These are phyloP conservation scores for Millerago galiae DNA, from an alignment of 805 yeast species.

Conservation along the genomic window DNA sequence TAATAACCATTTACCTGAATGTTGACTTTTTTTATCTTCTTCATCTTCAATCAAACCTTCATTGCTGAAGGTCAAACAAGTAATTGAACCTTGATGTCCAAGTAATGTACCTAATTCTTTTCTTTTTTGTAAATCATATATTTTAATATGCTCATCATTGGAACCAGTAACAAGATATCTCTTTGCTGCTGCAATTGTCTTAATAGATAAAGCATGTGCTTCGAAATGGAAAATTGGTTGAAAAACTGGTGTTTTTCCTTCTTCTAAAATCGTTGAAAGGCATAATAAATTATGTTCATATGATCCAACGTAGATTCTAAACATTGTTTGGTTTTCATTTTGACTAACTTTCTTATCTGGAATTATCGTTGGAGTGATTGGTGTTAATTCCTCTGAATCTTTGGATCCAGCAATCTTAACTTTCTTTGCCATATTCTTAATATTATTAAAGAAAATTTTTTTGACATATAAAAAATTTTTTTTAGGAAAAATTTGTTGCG, in stretches of 20 bases:
- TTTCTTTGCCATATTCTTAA: conserved; percentile 9
- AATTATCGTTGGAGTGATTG: conserved; percentile 22
- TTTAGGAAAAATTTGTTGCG: neutral
- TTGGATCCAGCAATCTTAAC: neutral
- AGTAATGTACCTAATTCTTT: conserved; percentile 88
- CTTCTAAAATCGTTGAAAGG: conserved; percentile 61
- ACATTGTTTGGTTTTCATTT: conserved; percentile 28
- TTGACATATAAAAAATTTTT: conserved; percentile 3
- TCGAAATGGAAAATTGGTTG: conserved; percentile 94
- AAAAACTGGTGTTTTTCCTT: conserved; percentile 54
- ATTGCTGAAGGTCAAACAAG: conserved; percentile 63
- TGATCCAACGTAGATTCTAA: conserved; percentile 88
- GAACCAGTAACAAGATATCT: conserved; percentile 90
- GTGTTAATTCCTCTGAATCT: conserved; percentile 4
- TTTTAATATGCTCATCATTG: conserved; percentile 91
- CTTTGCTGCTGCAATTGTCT: conserved; percentile 74
- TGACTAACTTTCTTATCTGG: conserved; percentile 5
- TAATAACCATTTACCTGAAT: conserved; percentile 80
- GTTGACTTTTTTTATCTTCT: neutral
- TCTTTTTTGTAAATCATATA: conserved; percentile 89
- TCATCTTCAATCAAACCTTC: conserved; percentile 30
- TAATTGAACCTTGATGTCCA: conserved; percentile 85
- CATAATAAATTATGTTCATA: conserved; percentile 91
- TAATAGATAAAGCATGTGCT: conserved; percentile 86
- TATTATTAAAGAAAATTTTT: neutral